phyloP scores from a whole-genome alignment of 225 moss, liverwort and hornwort genomes.

The Straminergon stramineum region DNA sequence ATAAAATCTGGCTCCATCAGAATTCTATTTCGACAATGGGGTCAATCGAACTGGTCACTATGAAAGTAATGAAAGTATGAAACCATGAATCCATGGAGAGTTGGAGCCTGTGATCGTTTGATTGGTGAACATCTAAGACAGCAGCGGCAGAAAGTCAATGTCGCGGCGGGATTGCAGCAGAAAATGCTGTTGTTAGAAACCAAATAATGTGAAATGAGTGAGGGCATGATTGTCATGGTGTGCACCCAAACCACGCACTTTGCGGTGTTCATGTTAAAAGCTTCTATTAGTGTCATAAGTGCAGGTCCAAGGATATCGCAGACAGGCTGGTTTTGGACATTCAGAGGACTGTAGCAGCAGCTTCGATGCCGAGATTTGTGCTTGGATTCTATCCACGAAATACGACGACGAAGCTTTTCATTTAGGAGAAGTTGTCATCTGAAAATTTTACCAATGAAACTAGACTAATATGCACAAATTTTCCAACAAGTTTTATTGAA shows the following conservation, averaged over 20 bases:
- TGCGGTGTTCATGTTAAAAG: not conserved
- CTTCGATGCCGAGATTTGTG: not conserved
- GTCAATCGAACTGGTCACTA: not conserved
- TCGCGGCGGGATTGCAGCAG: not conserved
- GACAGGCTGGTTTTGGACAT: slow-evolving; percentile 3
- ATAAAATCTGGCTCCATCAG: not conserved
- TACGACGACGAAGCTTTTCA: not conserved
- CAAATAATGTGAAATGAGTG: not conserved
- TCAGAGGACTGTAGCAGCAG: not conserved
- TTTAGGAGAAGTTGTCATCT: not conserved
- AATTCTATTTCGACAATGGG: not conserved
- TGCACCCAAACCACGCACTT: not conserved
- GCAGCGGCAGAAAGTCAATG: not conserved
- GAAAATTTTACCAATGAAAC: too few relatives aligned
- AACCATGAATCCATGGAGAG: not conserved
- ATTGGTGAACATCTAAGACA: not conserved
- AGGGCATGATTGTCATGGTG: not conserved
- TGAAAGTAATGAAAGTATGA: too few relatives aligned
- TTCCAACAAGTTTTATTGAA: too few relatives aligned
- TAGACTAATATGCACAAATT: too few relatives aligned
- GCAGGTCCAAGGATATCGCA: not conserved
- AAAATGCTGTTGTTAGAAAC: not conserved
- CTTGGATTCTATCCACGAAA: not conserved
- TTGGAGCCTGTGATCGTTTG: not conserved
- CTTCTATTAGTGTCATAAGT: not conserved